phyloP scores from a whole-genome alignment of 257 asterid species.

The Solanum pimpinellifolium region DNA sequence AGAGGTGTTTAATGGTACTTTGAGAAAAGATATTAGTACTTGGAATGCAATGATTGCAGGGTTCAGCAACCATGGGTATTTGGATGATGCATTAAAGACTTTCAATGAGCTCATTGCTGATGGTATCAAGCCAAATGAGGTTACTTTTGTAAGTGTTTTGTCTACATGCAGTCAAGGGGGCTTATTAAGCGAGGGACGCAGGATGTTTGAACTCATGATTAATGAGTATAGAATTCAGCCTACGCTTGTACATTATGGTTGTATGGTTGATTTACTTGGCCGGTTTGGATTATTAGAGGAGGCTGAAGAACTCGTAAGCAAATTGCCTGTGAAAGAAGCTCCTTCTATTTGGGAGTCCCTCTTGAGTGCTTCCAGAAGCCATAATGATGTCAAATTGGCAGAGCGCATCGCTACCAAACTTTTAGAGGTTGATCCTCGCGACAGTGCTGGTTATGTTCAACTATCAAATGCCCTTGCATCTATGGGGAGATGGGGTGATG shows the following conservation, averaged over 20 bases:
- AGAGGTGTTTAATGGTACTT: conserved; percentile 12
- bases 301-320: conserved; percentile 20
- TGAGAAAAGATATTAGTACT: conserved; percentile 20
- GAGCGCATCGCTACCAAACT: conserved; percentile 15
- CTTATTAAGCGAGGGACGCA: conserved; percentile 15
- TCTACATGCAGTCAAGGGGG: conserved; percentile 35
- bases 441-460: conserved; percentile 21
- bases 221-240: conserved; percentile 18
- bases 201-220: conserved; percentile 17
- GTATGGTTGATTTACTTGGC: conserved; percentile 33
- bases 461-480: conserved; percentile 25
- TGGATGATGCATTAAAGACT: conserved; percentile 13
- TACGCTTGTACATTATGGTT: conserved; percentile 24
- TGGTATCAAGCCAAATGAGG: conserved; percentile 17
- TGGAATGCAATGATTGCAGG: conserved; percentile 35
- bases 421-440: conserved; percentile 19
- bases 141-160: conserved; percentile 23
- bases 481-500: conserved; percentile 16
- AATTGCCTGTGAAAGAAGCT: conserved; percentile 11
- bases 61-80: conserved; percentile 26
- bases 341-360: conserved; percentile 23
- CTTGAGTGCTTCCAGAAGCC: conserved; percentile 24
- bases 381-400: conserved; percentile 19
- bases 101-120: conserved; percentile 15
- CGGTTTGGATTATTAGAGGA: conserved; percentile 21